Percentiles rank a stretch among this genome's conserved stretches.
These are phyloP conservation scores for Alternaria ventricosa DNA, from an alignment of 2,329 filamentous ascomycete genomes.

Conservation along the genomic window DNA sequence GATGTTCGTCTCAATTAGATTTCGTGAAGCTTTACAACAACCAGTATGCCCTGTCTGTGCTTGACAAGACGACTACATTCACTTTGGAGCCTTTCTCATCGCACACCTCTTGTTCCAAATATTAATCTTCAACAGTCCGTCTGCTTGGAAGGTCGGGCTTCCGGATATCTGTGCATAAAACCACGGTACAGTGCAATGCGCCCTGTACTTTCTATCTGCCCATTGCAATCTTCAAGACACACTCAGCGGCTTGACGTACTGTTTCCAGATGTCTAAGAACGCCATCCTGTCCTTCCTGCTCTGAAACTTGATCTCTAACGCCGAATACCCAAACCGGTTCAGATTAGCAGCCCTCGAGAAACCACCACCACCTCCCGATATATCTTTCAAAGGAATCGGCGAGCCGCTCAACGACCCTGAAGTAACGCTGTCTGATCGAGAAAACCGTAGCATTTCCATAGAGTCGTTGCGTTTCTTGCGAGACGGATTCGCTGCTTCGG, in stretches of 20 bases:
- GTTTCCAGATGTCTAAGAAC: slow-evolving; percentile 37
- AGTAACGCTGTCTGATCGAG: slow-evolving; percentile 13
- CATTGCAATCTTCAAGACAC: neutral
- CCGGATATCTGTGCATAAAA: neutral
- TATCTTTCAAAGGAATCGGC: slow-evolving; percentile 15
- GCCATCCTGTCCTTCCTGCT: slow-evolving; percentile 33
- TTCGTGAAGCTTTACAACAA: neutral
- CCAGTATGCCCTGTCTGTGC: neutral
- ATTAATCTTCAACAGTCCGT: neutral
- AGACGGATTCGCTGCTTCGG: slow-evolving; percentile 1
- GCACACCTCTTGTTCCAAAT: neutral
- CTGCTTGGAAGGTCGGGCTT: neutral
- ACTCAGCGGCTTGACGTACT: slow-evolving; percentile 29
- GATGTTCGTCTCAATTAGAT: neutral
- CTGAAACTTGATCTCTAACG: slow-evolving; percentile 39
- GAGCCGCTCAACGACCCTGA: slow-evolving; percentile 23
- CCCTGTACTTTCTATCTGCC: neutral
- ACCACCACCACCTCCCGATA: slow-evolving; percentile 9
- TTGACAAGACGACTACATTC: neutral
- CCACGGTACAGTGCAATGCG: neutral
- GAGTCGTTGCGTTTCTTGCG: slow-evolving; percentile 16
- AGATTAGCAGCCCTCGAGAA: slow-evolving; percentile 13
- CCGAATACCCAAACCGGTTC: slow-evolving; percentile 37
- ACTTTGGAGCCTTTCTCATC: neutral
- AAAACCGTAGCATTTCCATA: slow-evolving; percentile 12